Conservation (phyloP, 768 basidiomycete genomes). For the Vishniacozyma victoriae region DNA sequence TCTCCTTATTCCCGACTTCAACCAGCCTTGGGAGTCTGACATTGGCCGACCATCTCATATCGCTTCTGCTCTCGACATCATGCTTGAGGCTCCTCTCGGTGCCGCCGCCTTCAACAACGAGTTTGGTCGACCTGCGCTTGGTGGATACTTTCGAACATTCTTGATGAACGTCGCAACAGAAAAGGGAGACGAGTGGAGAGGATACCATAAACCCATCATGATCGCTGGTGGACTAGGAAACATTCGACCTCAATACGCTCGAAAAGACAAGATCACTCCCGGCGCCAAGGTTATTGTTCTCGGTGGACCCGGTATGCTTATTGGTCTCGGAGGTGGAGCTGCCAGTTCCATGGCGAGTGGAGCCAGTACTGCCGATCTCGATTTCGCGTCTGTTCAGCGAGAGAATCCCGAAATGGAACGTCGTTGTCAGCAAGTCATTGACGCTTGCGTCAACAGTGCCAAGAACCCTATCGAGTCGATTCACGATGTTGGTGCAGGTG, state of each 20-base stretch:
- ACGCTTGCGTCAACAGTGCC: slow-evolving; percentile 67
- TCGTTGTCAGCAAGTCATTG: slow-evolving; percentile 94
- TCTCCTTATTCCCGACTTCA: slow-evolving; percentile 80
- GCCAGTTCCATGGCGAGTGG: slow-evolving; percentile 91
- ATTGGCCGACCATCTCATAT: slow-evolving; percentile 87
- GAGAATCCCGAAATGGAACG: slow-evolving; percentile 99
- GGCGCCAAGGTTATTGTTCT: slow-evolving; percentile 86
- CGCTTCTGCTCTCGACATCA: slow-evolving; percentile 88
- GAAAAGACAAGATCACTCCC: slow-evolving; percentile 66
- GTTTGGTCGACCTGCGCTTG: slow-evolving; percentile 85
- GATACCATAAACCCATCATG: slow-evolving; percentile 99
- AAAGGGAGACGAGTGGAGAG: slow-evolving; percentile 56
- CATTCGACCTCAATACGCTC: slow-evolving; percentile 75
- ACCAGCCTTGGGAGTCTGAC: slow-evolving; percentile 93
- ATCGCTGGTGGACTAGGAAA: slow-evolving; percentile 95
- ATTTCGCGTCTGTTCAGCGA: slow-evolving; percentile 95
- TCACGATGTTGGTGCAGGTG: slow-evolving; percentile 97
- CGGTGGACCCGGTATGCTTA: slow-evolving; percentile 92
- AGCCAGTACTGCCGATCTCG: slow-evolving; percentile 80
- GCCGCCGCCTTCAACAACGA: slow-evolving; percentile 97
- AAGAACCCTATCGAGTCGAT: slow-evolving; percentile 86
- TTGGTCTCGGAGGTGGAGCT: slow-evolving; percentile 93
- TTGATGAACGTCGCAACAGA: slow-evolving; percentile 64
- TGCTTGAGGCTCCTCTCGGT: slow-evolving; percentile 92
- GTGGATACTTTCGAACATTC: slow-evolving; percentile 95